phyloP scores from a whole-genome alignment of 208 protist species.

The Acanthamoeba healyi region DNA sequence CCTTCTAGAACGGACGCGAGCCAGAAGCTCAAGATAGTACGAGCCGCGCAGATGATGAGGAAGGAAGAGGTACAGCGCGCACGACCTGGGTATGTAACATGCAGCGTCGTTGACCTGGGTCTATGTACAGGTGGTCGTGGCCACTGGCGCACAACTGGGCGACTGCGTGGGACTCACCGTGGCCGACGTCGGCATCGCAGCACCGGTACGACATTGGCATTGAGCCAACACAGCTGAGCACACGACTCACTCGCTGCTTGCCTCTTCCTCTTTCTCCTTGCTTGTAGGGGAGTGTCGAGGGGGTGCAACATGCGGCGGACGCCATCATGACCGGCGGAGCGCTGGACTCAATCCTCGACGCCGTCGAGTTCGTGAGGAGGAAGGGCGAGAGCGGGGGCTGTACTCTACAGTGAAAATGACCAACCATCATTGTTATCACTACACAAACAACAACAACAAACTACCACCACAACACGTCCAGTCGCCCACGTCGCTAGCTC shows the following conservation, averaged over 20 bases:
- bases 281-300: constrained; percentile 35
- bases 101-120: too few species aligned
- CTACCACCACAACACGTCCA: too few species aligned
- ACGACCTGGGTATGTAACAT: too few species aligned
- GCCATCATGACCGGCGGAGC: constrained; percentile 13
- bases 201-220: neutral
- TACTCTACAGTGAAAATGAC: constrained; percentile 52
- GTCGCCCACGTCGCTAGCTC: too few species aligned
- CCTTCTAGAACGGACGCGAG: constrained; percentile 53
- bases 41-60: constrained; percentile 38
- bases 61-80: neutral
- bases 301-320: constrained; percentile 50
- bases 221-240: too few species aligned
- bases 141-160: neutral
- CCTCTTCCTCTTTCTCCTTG: too few species aligned
- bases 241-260: too few species aligned
- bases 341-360: constrained; percentile 54
- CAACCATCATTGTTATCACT: too few species aligned
- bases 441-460: too few species aligned
- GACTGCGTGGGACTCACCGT: constrained; percentile 3
- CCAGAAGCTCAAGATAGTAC: constrained; percentile 60
- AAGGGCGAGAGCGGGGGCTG: constrained; percentile 25
- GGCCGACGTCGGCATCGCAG: constrained; percentile 44
- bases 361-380: constrained; percentile 53
- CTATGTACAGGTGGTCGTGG: constrained; percentile 43